Percentiles rank a stretch among this genome's conserved stretches.
These are phyloP conservation scores for Agrocybe pediades DNA, from an alignment of 768 basidiomycete species.

Conservation along the genomic window DNA sequence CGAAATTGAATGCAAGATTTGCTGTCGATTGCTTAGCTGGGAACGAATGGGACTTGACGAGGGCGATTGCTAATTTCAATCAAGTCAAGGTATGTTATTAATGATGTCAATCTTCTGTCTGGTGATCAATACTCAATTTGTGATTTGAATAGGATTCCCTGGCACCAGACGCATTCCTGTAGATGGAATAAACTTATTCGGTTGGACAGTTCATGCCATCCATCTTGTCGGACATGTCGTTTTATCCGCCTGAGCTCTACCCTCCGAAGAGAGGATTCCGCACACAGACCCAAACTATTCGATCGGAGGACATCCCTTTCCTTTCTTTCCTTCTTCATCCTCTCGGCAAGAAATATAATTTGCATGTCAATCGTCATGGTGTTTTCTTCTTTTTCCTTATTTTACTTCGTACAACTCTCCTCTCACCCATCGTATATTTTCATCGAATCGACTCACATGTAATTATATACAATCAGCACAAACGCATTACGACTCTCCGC, in stretches of 20 bases:
- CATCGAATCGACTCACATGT: background rate
- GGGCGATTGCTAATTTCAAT: slow-evolving; percentile 84
- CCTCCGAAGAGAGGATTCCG: background rate
- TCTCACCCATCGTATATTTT: background rate
- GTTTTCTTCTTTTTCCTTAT: too few species aligned
- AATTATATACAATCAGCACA: background rate
- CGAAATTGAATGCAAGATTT: slow-evolving; percentile 78
- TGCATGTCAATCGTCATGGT: too few species aligned
- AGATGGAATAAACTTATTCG: slow-evolving; percentile 5
- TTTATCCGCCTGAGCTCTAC: background rate
- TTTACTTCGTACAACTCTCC: background rate
- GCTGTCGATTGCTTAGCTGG: slow-evolving; percentile 83
- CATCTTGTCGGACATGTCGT: too few species aligned
- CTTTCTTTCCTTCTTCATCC: background rate
- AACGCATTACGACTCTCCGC: too few species aligned
- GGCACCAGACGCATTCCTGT: slow-evolving; percentile 58
- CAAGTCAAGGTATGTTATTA: slow-evolving; percentile 72
- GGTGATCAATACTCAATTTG: slow-evolving; percentile 11
- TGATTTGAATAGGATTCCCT: slow-evolving; percentile 41
- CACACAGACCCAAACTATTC: background rate
- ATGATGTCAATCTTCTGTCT: background rate
- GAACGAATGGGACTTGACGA: slow-evolving; percentile 83
- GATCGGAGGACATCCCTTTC: background rate
- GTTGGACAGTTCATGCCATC: background rate
- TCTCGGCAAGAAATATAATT: background rate